Percentiles rank a stretch among this genome's conserved stretches.
Conservation (phyloP, 257 asterid species). For the Solanum habrochaites region DNA sequence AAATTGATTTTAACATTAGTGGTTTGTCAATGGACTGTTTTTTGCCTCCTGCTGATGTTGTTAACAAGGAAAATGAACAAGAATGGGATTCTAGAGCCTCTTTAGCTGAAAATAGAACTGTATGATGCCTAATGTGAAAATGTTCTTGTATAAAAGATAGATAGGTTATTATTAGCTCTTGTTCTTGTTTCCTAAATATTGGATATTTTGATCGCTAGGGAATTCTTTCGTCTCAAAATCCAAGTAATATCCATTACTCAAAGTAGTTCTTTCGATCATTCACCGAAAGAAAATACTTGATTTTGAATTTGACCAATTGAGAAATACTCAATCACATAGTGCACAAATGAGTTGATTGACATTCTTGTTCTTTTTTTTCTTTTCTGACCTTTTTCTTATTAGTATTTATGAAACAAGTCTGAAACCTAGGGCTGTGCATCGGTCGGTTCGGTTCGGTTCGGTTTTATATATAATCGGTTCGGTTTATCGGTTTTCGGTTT, state of each 20-base stretch:
- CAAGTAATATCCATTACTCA: not conserved
- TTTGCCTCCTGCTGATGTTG: constrained; percentile 63
- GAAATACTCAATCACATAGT: not conserved
- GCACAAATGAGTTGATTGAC: not conserved
- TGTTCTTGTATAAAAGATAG: not conserved
- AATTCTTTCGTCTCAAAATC: not conserved
- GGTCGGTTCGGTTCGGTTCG: too few relatives aligned
- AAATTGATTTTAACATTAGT: constrained; percentile 68
- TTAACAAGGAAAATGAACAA: constrained; percentile 18
- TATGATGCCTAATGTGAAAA: not conserved
- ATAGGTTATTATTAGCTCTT: not conserved
- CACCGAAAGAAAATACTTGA: not conserved
- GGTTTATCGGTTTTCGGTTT: too few relatives aligned
- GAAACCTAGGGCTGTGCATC: too few relatives aligned
- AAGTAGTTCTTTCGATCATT: not conserved
- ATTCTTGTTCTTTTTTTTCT: not conserved
- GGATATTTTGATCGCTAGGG: not conserved
- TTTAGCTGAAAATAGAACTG: not conserved
- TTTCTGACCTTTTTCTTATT: not conserved
- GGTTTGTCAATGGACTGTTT: constrained; percentile 68
- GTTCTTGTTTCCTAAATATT: not conserved
- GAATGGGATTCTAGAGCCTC: not conserved
- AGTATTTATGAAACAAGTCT: not conserved
- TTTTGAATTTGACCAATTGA: not conserved
- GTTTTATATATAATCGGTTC: too few relatives aligned